A percentile compares a stretch with the other conserved stretches of the same genome.
phyloP scores from a whole-genome alignment of 345 rosid genomes.

The Carallia pectinifolia region DNA sequence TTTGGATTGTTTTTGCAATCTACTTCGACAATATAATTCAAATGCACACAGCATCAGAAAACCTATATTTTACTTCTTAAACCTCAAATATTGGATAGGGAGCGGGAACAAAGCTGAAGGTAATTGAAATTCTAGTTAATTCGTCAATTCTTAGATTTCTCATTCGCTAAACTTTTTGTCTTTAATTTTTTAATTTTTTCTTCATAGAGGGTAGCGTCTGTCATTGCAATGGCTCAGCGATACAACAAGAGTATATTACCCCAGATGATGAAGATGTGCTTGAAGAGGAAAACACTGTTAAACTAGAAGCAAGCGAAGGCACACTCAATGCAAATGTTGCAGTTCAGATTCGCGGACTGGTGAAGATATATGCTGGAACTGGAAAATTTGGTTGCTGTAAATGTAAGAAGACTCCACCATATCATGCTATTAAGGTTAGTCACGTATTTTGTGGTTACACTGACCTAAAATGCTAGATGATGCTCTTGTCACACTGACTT shows the following conservation, averaged over 20 bases:
- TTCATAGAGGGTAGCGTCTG: conserved; percentile 76
- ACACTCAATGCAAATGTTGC: conserved; percentile 55
- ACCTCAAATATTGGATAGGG: conserved; percentile 87
- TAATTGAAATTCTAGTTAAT: conserved; percentile 23
- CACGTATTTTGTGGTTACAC: neutral
- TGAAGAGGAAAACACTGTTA: conserved; percentile 73
- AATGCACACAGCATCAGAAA: conserved; percentile 79
- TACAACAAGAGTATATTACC: conserved; percentile 45
- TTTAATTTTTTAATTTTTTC: conserved; percentile 9
- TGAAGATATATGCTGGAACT: conserved; percentile 70
- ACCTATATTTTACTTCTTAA: conserved; percentile 66
- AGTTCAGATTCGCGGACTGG: conserved; percentile 79
- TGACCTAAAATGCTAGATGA: too few species aligned
- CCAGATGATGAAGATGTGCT: conserved; percentile 86
- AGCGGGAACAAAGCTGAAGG: conserved; percentile 72
- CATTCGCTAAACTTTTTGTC: conserved; percentile 8
- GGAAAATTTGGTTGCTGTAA: conserved; percentile 53
- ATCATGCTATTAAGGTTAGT: conserved; percentile 77
- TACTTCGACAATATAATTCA: conserved; percentile 81
- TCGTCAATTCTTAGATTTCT: conserved; percentile 2
- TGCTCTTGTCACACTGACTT: too few species aligned
- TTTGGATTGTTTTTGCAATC: conserved; percentile 72
- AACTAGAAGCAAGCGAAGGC: conserved; percentile 49
- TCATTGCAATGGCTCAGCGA: conserved; percentile 63
- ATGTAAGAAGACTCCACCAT: conserved; percentile 75